Evolutionary conservation across 1,139 yeast genomes (phyloP).

Genomic region (Zhuliangozyma blackwelliae): DNA sequence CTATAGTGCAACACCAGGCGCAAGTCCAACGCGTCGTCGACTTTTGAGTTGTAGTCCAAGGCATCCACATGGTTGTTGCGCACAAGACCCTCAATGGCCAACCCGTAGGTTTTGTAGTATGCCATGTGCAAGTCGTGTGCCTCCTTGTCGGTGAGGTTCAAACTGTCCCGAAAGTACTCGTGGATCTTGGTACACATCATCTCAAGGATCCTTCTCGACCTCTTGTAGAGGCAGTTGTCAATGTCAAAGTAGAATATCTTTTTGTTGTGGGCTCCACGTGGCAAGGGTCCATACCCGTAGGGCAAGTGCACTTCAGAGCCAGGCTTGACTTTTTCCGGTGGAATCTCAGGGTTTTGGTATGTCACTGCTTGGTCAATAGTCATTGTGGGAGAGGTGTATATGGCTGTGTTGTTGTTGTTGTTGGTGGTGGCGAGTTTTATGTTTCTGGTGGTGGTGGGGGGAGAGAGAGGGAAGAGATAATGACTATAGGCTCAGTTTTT

Average conservation of each 20-base stretch:
- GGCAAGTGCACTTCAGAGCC: constrained; percentile 38
- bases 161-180: constrained; percentile 64
- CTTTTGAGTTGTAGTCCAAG: constrained; percentile 77
- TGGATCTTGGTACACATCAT: constrained; percentile 86
- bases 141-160: constrained; percentile 64
- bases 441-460: too few relatives aligned
- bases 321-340: constrained; percentile 14
- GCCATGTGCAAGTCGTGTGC: constrained; percentile 68
- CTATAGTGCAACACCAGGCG: constrained; percentile 69
- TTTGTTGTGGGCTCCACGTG: constrained; percentile 22
- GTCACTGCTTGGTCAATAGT: constrained; percentile 8
- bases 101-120: constrained; percentile 83
- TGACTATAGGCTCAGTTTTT: too few relatives aligned
- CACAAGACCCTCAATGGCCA: constrained; percentile 86
- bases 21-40: constrained; percentile 89
- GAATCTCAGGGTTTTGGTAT: constrained; percentile 22
- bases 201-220: constrained; percentile 74
- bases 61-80: constrained; percentile 82
- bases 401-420: too few relatives aligned
- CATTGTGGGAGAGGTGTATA: not conserved
- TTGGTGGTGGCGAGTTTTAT: too few relatives aligned
- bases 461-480: too few relatives aligned
- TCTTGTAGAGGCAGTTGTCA: constrained; percentile 81
- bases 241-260: constrained; percentile 82
- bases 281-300: constrained; percentile 46